Base-by-base conservation (phyloP, 768 basidiomycete species). In the Podaxis mareebaensis region DNA sequence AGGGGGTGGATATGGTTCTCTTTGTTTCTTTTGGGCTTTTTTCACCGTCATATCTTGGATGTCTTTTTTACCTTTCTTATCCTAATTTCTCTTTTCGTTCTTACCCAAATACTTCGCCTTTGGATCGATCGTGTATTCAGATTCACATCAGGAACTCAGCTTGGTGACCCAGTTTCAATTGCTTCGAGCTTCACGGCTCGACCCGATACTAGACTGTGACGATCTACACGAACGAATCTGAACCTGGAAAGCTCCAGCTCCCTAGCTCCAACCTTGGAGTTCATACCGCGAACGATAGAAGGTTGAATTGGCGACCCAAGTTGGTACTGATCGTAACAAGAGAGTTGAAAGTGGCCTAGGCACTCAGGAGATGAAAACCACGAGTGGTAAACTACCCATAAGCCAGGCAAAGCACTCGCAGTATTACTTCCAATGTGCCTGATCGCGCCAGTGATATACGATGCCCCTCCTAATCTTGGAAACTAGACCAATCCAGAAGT, bases 201-300 rank as follows among this genome's bases (percentile, higher is more conserved):
- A 42, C 40, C 44, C 56, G 56, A 39, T 58, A 15, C 42, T 20
- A 28, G 3, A 24, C 24, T 12, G 42, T 46, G 56, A 58, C 56
- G 28, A 58, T 58, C 56, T 46, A 13, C 22, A 22, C 56, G 56
- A 46, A 58, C 56, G 56, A 22, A 58, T 58, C 56, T 58, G 42
- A 46, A 46, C 54, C 44, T 17, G 5, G 33, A 33, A 33, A 10
- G 33, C 33, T 33, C 30, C 30, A 33, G 30, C 30, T 30, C 30
- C 7, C 30, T 7, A n/a, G 39, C n/a, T 22, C 10, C 17, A n/a
- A 38, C 36, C 11, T 11, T 22, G 12, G 36, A 33, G 26, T 56
- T 46, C 44, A 56, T 22, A 55, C 39, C 54, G 22, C 20, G 36
- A 55, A 52, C 17, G 49, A 60, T 39, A 15, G 36, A 38, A 8